Conservation (phyloP, 176 grass and related monocot species). For the Aegilops sharonensis region DNA sequence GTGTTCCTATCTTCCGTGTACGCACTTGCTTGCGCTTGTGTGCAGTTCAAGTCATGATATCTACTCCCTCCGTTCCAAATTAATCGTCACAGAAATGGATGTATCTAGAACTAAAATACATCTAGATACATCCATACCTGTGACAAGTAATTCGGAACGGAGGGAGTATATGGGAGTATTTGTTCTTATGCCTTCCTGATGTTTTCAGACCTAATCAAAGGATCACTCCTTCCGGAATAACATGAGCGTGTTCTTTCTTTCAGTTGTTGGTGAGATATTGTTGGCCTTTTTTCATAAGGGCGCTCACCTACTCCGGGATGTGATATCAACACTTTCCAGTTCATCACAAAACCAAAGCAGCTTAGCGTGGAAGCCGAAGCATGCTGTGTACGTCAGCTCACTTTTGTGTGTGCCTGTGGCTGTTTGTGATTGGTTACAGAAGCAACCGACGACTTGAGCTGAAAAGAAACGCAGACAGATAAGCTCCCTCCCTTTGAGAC, state of each 20-base stretch:
- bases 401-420: neutral
- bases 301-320: constrained; percentile 8
- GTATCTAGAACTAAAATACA: too few relatives aligned
- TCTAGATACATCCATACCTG: too few relatives aligned
- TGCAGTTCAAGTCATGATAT: neutral
- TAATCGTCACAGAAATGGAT: too few relatives aligned
- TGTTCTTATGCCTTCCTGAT: neutral
- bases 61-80: too few relatives aligned
- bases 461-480: neutral
- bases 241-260: neutral
- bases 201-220: neutral
- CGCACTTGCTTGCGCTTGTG: neutral
- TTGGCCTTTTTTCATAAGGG: neutral
- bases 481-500: neutral
- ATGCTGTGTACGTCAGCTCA: neutral
- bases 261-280: neutral
- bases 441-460: neutral
- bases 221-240: neutral
- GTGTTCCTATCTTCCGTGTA: neutral
- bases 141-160: too few relatives aligned
- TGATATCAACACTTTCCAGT: neutral
- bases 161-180: too few relatives aligned
- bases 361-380: neutral
- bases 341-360: neutral
- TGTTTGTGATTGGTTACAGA: neutral